Evolutionary conservation across 140 eudicot species (phyloP), one percentile per base, ranked within the genome.

Genomic region (Cichorium intybus): DNA sequence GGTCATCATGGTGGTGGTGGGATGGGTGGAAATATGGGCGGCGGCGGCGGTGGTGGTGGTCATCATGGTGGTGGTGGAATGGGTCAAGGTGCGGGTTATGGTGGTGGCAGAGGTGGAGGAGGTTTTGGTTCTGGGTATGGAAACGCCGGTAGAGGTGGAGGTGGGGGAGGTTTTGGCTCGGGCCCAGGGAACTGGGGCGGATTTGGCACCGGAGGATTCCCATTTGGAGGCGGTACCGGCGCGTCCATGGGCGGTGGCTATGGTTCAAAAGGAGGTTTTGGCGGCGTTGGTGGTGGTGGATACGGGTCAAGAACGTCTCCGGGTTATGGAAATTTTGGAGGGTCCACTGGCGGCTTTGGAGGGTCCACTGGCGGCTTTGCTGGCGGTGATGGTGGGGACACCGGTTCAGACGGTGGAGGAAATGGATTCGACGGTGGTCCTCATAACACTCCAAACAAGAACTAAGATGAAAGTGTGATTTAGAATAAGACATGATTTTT

Each of bases 181-280:
- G 81, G 84, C 15, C 31, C 75, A 1, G 73, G 80, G 1, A 39
- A 66, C 26, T 66, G 69, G 27, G 75, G 87, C 2, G 83, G 72
- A n/a, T 69, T 51, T 48, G 68, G 59, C 35, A 57, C 33, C 5
- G 64, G 69, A 37, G 69, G 74, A 18, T 35, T 53, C 53, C 68
- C 68, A 24, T 71, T 24, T 35, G 70, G 73, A 54, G 82, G 77
- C 10, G 60, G 70, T 33, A 46, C 15, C 1, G 60, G 68, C 10
- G 77, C 77, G 18, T 69, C 73, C 29, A 28, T 48, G 41, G 80
- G 16, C 49, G 60, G 63, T 10, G 73, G 78, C 20, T 68, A 69
- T 46, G 73, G 80, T 28, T 63, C 80, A 26, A 70, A 64, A 28
- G 73, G 76, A 18, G 78, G 82, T 59, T 64, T 27, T 18, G 59